Percentiles rank a stretch among this genome's conserved stretches.
These are phyloP conservation scores for Daldinia childiae DNA, from an alignment of 495 filamentous ascomycete genomes.

Conservation along the genomic window DNA sequence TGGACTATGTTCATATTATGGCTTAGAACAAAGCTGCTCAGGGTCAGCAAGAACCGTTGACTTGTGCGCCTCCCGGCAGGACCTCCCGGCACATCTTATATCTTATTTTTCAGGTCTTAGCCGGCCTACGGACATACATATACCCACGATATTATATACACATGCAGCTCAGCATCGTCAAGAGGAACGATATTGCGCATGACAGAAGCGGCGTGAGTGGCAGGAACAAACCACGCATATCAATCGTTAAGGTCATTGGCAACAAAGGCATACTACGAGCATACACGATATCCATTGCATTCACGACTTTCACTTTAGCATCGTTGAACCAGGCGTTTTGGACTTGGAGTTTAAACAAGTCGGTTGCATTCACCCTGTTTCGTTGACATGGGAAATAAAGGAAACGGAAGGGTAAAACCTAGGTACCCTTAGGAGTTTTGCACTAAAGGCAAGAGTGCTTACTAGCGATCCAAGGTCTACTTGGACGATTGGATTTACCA, in stretches of 20 bases:
- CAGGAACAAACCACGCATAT: slow-evolving; percentile 11
- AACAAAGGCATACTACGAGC: slow-evolving; percentile 25
- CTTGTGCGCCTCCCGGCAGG: background rate
- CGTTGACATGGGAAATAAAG: slow-evolving; percentile 3
- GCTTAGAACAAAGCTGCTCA: slow-evolving; percentile 62
- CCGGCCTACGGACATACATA: slow-evolving; percentile 10
- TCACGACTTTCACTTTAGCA: slow-evolving; percentile 33
- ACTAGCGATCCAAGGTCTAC: slow-evolving; percentile 8
- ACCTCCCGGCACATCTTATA: background rate
- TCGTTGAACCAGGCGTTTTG: slow-evolving; percentile 31
- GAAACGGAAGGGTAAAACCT: slow-evolving; percentile 4
- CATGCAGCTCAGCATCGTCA: slow-evolving; percentile 10
- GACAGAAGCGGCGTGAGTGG: slow-evolving; percentile 2
- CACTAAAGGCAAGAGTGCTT: background rate
- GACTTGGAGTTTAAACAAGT: slow-evolving; percentile 30
- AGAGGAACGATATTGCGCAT: slow-evolving; percentile 4
- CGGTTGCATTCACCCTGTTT: slow-evolving; percentile 14
- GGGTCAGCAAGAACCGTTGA: slow-evolving; percentile 45
- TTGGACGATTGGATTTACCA: slow-evolving; percentile 10
- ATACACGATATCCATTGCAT: slow-evolving; percentile 44
- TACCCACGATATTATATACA: slow-evolving; percentile 26
- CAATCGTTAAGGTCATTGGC: background rate
- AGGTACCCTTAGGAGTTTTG: slow-evolving; percentile 1
- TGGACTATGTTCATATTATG: slow-evolving; percentile 66
- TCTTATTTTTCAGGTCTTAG: background rate